A percentile compares a stretch with the other conserved stretches of the same genome.
These are phyloP conservation scores for Albatrellus ellisii DNA, from an alignment of 768 basidiomycete genomes.

Conservation along the genomic window DNA sequence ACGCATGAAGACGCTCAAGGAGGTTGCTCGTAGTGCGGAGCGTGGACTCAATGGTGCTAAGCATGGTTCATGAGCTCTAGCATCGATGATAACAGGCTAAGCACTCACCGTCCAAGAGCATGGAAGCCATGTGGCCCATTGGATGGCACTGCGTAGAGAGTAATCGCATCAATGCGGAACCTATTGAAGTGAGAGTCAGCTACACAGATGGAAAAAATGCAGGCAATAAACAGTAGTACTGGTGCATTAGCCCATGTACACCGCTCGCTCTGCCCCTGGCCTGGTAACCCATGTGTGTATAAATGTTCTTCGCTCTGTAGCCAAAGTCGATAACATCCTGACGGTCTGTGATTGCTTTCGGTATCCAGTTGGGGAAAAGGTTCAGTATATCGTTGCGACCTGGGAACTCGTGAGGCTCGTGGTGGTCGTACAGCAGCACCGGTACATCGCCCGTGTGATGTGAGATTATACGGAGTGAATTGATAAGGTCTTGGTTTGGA, in stretches of 20 bases:
- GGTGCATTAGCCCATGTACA: constrained; percentile 82
- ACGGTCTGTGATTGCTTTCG: constrained; percentile 28
- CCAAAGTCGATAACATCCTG: constrained; percentile 36
- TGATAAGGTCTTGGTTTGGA: constrained; percentile 92
- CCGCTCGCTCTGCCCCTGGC: constrained; percentile 74
- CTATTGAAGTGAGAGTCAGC: constrained; percentile 25
- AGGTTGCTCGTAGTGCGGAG: constrained; percentile 89
- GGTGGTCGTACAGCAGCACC: constrained; percentile 68
- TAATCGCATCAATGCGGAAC: constrained; percentile 91
- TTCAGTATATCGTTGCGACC: constrained; percentile 17
- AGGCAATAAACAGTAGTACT: constrained; percentile 30
- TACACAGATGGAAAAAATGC: not conserved
- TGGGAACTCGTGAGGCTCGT: constrained; percentile 34
- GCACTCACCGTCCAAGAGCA: constrained; percentile 69
- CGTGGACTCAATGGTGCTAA: constrained; percentile 74
- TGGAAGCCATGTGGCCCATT: constrained; percentile 92
- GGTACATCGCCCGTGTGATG: constrained; percentile 65
- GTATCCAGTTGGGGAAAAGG: constrained; percentile 32
- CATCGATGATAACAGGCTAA: not conserved
- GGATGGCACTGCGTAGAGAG: constrained; percentile 79
- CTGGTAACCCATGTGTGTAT: constrained; percentile 61
- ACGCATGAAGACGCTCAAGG: constrained; percentile 91
- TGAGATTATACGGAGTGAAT: constrained; percentile 64
- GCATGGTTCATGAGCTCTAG: not conserved
- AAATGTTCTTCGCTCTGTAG: constrained; percentile 51